A percentile compares a stretch with the other conserved stretches of the same genome.
Conservation (phyloP, 202 grass and related monocot species). For the Musa balbisiana region DNA sequence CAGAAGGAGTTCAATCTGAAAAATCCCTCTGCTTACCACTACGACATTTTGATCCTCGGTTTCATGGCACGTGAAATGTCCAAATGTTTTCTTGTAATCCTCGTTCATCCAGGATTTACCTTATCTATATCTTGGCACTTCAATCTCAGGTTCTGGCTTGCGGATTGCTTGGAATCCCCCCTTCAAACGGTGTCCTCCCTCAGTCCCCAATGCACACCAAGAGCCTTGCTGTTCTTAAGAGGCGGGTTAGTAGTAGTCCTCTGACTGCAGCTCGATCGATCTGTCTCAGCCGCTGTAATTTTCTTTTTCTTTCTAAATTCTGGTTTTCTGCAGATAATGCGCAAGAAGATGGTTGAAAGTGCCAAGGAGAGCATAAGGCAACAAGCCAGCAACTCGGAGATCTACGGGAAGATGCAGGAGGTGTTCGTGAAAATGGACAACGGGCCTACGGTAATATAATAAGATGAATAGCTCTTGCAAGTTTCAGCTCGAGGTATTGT, state of each 20-base stretch:
- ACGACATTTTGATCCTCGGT: slow-evolving; percentile 82
- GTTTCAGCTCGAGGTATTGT: not conserved
- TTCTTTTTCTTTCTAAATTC: not conserved
- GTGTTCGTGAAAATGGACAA: slow-evolving; percentile 68
- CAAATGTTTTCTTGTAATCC: not conserved
- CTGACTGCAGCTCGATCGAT: not conserved
- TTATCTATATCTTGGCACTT: slow-evolving; percentile 5
- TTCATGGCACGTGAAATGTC: slow-evolving; percentile 41
- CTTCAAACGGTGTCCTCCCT: slow-evolving; percentile 91
- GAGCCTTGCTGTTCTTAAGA: slow-evolving; percentile 74
- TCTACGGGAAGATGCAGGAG: slow-evolving; percentile 86
- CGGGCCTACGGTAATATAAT: slow-evolving; percentile 30
- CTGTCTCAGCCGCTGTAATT: not conserved
- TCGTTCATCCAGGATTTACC: not conserved
- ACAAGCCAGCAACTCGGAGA: slow-evolving; percentile 53
- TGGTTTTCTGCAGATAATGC: slow-evolving; percentile 39
- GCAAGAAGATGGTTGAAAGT: slow-evolving; percentile 73
- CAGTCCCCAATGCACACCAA: slow-evolving; percentile 99
- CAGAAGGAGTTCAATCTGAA: slow-evolving; percentile 95
- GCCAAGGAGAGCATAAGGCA: slow-evolving; percentile 51
- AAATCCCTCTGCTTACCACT: slow-evolving; percentile 84
- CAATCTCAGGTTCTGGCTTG: slow-evolving; percentile 64
- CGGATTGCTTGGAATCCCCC: slow-evolving; percentile 83
- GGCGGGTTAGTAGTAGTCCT: slow-evolving; percentile 49
- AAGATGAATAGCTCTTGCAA: not conserved